Percentiles rank a stretch among this genome's conserved stretches.
These are phyloP conservation scores for Brassica incana DNA, from an alignment of 345 rosid species.

Conservation along the genomic window DNA sequence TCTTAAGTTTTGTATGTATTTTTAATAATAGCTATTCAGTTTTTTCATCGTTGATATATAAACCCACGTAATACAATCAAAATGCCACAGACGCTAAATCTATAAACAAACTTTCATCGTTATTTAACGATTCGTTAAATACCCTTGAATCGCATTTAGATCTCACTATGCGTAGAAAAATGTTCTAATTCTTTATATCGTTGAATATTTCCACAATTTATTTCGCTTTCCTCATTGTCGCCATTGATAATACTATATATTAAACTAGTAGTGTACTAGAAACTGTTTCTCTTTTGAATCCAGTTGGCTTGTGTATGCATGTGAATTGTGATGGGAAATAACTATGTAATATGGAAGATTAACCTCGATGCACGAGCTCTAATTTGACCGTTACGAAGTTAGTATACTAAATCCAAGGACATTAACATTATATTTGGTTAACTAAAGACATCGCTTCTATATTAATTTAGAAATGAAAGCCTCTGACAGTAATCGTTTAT, in stretches of 20 bases:
- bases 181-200: neutral
- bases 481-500: neutral
- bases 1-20: neutral
- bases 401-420: slow-evolving; percentile 7
- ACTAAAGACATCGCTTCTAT: neutral
- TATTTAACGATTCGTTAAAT: neutral
- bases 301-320: neutral
- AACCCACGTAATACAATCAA: slow-evolving; percentile 1
- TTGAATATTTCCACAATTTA: neutral
- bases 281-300: neutral
- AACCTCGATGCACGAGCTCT: slow-evolving; percentile 10
- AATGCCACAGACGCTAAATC: neutral
- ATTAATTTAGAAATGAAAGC: slow-evolving; percentile 7
- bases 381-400: slow-evolving; percentile 22
- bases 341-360: slow-evolving; percentile 7
- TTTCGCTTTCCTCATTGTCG: neutral
- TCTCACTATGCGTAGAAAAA: neutral
- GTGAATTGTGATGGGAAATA: slow-evolving; percentile 1
- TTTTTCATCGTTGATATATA: no score
- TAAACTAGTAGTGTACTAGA: neutral
- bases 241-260: neutral
- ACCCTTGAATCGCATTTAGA: neutral
- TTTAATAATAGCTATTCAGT: no score
- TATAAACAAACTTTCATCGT: neutral
- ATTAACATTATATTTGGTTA: neutral